Base-by-base conservation (phyloP, 2,329 filamentous ascomycete genomes). In the Aphanocladium album region DNA sequence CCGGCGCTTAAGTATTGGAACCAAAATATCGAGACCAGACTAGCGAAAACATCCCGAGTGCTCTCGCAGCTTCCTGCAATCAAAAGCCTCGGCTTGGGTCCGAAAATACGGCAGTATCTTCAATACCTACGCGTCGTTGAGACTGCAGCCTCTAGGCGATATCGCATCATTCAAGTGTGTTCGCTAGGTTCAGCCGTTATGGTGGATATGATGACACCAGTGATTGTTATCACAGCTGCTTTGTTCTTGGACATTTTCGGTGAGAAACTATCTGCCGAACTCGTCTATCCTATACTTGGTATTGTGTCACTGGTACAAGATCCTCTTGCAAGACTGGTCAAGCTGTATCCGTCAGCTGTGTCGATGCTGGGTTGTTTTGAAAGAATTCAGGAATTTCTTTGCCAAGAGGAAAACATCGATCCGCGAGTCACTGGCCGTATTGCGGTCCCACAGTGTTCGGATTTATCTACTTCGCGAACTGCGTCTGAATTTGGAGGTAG, bases 351-450 rank as follows among this genome's bases (percentile, higher is more conserved):
- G 9, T 30, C 30, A 5, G 30, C 30, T 12, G 35, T 52, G 37
- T 12, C 57, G 7, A 59, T 45, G 19, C 19, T 59, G 17, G 57
- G 37, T 5, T 59, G 57, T 23, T 59, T 59, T 37, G 47, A 52
- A n/a, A 23, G 57, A 19, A 37, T 59, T 0, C 37, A 35, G 25
- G 12, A 33, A n/a, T 59, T 45, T 46, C 27, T 59, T 1, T 35
- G 25, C 8, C 47, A 59, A 4, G 25, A 45, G 9, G 57, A 59
- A 5, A 37, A 52, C 27, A 1, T 17, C 12, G 57, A 59, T 7
- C 45, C 19, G 2, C 17, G 55, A 30, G 5, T 30, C 5, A 9
- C 9, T 30, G 30, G 30, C 9, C 9, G 30, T 9, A 30, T 30
- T 30, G 30, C 5, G n/a, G n/a, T n/a, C n/a, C n/a, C 33, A 39